Percentiles rank a stretch among this genome's conserved stretches.
Conservation (phyloP, 2,329 filamentous ascomycete genomes). For the Penicillium corylophilum region DNA sequence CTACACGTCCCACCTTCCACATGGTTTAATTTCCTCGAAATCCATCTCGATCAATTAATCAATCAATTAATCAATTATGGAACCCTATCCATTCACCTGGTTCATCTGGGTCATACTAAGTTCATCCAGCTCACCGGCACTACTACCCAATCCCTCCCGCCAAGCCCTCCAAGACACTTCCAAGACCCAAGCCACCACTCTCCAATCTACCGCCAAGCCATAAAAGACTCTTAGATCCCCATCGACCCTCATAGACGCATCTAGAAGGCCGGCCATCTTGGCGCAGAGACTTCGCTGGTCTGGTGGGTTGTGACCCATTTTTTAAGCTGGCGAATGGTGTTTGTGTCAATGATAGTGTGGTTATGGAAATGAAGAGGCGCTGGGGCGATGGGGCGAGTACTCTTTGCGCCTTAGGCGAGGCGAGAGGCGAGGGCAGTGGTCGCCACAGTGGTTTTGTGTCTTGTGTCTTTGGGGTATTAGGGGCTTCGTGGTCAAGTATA, state of each 20-base stretch:
- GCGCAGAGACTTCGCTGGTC: not conserved
- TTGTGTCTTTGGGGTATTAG: no score
- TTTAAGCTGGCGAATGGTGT: not conserved
- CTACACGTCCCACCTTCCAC: no score
- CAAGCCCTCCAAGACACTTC: no score
- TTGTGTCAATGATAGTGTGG: not conserved
- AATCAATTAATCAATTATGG: no score
- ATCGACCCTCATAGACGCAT: not conserved
- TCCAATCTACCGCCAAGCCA: not conserved
- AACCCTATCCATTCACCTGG: no score
- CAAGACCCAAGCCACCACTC: not conserved
- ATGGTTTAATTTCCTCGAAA: no score
- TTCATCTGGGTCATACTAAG: no score
- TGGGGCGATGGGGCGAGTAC: not conserved
- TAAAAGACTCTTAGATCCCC: not conserved
- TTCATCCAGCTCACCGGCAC: no score
- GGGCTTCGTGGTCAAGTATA: no score
- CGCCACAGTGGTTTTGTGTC: no score
- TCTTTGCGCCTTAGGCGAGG: not conserved
- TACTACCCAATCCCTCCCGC: no score
- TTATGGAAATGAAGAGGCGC: not conserved
- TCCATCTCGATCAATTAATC: no score
- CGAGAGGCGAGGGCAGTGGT: not conserved
- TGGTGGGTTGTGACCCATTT: not conserved
- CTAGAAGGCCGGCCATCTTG: not conserved